phyloP scores from a whole-genome alignment of 2,329 filamentous ascomycete species.

The Penicillium decumbens region DNA sequence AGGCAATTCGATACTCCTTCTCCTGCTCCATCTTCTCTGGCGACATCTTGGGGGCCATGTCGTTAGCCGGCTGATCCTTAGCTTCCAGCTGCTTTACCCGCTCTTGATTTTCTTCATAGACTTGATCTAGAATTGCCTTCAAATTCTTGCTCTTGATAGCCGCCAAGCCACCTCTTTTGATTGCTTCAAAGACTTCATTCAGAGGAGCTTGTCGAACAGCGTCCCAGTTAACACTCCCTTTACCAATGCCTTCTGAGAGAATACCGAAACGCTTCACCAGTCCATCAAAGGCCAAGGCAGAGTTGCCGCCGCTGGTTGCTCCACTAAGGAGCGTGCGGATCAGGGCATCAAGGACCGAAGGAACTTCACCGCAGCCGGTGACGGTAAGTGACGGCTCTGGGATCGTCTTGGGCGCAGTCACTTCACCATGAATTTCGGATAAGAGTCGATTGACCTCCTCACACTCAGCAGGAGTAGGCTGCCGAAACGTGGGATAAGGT shows the following conservation, averaged over 20 bases:
- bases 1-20: slow-evolving; percentile 55
- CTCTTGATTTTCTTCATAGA: slow-evolving; percentile 63
- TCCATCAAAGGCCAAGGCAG: slow-evolving; percentile 62
- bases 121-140: slow-evolving; percentile 67
- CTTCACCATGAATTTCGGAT: slow-evolving; percentile 60
- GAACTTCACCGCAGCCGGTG: slow-evolving; percentile 66
- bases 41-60: slow-evolving; percentile 15
- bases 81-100: slow-evolving; percentile 49
- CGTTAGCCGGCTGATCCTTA: slow-evolving; percentile 43
- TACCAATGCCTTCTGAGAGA: slow-evolving; percentile 58
- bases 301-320: slow-evolving; percentile 57
- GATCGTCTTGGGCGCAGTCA: slow-evolving; percentile 61
- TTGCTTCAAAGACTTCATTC: slow-evolving; percentile 62
- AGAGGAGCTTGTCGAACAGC: slow-evolving; percentile 58
- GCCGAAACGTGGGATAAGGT: slow-evolving; percentile 64
- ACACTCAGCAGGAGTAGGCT: slow-evolving; percentile 65
- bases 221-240: slow-evolving; percentile 71
- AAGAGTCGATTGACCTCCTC: slow-evolving; percentile 64
- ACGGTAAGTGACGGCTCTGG: slow-evolving; percentile 65
- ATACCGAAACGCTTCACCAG: slow-evolving; percentile 62
- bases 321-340: slow-evolving; percentile 60
- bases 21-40: slow-evolving; percentile 42
- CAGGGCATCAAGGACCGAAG: slow-evolving; percentile 60
- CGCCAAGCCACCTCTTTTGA: slow-evolving; percentile 66
- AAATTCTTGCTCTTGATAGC: slow-evolving; percentile 68